A percentile compares a stretch with the other conserved stretches of the same genome.
These are phyloP conservation scores for Scutellaria barbata DNA, from an alignment of 257 asterid genomes.

Conservation along the genomic window DNA sequence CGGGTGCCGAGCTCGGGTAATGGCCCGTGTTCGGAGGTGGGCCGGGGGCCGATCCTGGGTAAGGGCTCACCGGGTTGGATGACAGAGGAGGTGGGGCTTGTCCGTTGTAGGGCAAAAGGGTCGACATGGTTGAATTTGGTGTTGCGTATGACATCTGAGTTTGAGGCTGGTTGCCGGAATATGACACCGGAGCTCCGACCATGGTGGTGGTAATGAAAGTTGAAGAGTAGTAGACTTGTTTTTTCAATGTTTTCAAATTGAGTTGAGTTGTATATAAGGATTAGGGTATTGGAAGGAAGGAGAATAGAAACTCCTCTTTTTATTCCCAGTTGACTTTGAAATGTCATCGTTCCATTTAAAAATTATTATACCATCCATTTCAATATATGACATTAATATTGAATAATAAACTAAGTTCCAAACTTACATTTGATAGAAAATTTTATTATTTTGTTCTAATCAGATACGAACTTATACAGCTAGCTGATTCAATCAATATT, in stretches of 20 bases:
- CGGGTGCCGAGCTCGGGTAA: constrained; percentile 3
- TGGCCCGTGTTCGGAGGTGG: not conserved
- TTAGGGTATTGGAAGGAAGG: constrained; percentile 30
- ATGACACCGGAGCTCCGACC: constrained; percentile 61
- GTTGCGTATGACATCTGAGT: constrained; percentile 41
- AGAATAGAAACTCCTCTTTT: constrained; percentile 26
- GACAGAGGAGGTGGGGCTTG: constrained; percentile 23
- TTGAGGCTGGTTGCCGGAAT: constrained; percentile 50
- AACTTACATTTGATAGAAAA: too few species aligned
- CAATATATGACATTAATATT: too few species aligned
- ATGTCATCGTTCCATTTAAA: too few species aligned
- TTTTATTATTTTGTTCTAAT: too few species aligned
- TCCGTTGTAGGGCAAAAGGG: constrained; percentile 50
- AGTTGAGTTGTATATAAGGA: not conserved
- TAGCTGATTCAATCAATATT: too few species aligned
- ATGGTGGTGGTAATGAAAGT: constrained; percentile 31
- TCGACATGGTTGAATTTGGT: constrained; percentile 48
- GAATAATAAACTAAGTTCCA: too few species aligned
- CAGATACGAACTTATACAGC: too few species aligned
- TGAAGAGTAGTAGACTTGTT: not conserved
- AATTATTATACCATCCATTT: too few species aligned
- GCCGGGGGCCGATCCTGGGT: not conserved
- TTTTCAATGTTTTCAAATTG: constrained; percentile 15
- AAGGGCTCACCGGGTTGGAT: not conserved
- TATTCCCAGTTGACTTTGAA: constrained; percentile 38